Conservation (phyloP, 148 eudicot species). For the Fallopia convolvulus region DNA sequence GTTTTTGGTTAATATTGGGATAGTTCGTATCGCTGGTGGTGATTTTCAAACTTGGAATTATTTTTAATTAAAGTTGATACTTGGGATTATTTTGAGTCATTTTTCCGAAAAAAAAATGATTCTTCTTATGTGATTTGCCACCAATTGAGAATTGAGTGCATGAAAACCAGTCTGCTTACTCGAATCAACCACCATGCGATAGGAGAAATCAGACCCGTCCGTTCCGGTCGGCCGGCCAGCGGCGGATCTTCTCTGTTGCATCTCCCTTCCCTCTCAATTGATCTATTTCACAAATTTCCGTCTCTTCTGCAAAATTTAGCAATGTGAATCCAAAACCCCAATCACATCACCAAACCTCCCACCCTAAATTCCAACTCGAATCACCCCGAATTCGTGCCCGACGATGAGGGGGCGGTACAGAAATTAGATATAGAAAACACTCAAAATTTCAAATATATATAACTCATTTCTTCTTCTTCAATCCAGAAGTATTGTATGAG, state of each 20-base stretch:
- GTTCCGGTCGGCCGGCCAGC: constrained; percentile 80
- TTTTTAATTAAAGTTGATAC: too few species aligned
- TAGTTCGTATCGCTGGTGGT: too few species aligned
- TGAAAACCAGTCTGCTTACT: constrained; percentile 22
- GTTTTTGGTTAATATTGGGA: too few species aligned
- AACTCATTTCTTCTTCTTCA: too few species aligned
- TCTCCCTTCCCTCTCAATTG: constrained; percentile 14
- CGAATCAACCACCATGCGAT: constrained; percentile 86
- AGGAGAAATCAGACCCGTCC: constrained; percentile 87
- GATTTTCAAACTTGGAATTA: too few species aligned
- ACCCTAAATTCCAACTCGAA: not conserved
- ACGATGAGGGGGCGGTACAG: too few species aligned
- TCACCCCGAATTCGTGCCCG: not conserved
- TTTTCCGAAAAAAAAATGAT: too few species aligned
- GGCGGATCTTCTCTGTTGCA: constrained; percentile 55
- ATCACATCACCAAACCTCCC: not conserved
- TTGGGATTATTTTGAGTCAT: too few species aligned
- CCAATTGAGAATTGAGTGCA: not conserved
- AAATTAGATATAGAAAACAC: too few species aligned
- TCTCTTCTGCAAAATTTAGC: not conserved
- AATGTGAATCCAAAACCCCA: not conserved
- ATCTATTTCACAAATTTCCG: not conserved
- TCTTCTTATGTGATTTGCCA: too few species aligned
- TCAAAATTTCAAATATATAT: too few species aligned
- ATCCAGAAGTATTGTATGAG: too few species aligned